Percentiles rank a stretch among this genome's conserved stretches.
Conservation (phyloP, 306 rosid species). For the Castanea crenata region DNA sequence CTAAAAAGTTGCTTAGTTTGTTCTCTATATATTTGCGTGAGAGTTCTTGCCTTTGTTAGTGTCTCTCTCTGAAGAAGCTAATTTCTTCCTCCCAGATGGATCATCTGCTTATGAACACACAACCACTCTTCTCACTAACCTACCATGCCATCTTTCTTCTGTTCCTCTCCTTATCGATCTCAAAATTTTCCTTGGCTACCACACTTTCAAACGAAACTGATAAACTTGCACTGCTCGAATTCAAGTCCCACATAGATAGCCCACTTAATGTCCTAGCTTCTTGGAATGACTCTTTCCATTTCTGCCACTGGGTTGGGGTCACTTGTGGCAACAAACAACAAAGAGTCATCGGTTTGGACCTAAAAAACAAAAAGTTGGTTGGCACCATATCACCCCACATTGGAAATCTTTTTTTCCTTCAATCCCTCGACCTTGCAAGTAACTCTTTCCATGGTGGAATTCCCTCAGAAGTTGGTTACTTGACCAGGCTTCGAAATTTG, state of each 20-base stretch:
- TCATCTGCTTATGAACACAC: not conserved
- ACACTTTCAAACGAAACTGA: not conserved
- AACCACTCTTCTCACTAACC: not conserved
- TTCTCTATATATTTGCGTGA: too few species aligned
- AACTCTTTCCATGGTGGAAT: not conserved
- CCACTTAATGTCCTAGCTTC: not conserved
- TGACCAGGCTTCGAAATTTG: not conserved
- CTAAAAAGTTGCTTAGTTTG: too few species aligned
- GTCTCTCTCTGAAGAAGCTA: too few species aligned
- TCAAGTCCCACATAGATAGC: conserved; percentile 5
- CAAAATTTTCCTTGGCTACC: not conserved
- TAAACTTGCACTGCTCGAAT: conserved; percentile 1
- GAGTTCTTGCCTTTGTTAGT: too few species aligned
- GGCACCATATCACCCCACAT: conserved; percentile 12
- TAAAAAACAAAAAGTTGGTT: not conserved
- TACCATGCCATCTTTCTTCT: not conserved
- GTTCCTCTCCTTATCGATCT: not conserved
- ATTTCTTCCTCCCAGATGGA: not conserved
- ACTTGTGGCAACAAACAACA: conserved; percentile 7
- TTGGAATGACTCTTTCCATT: conserved; percentile 15
- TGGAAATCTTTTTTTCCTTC: conserved; percentile 3
- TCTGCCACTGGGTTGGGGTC: conserved; percentile 13
- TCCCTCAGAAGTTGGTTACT: not conserved
- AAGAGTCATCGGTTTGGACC: conserved; percentile 8
- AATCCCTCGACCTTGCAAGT: not conserved